Conservation (phyloP, 1,284 basidiomycete genomes). For the Fomitiporia mediterranea region DNA sequence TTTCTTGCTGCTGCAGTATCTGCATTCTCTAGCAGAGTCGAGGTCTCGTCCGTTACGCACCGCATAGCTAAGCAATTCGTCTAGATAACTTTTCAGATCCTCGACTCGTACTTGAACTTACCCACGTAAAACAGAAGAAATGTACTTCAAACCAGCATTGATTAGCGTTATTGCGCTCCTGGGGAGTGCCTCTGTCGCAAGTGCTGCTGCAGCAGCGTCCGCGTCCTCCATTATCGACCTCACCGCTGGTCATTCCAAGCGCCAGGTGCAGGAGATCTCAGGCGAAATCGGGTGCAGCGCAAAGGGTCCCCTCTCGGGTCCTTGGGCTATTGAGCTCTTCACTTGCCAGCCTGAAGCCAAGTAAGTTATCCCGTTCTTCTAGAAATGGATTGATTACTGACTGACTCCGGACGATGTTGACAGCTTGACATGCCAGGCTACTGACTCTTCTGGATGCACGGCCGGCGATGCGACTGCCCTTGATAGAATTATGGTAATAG, state of each 20-base stretch:
- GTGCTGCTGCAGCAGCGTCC: no score
- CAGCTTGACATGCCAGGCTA: slow-evolving; percentile 8
- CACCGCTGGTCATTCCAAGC: neutral
- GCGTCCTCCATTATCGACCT: neutral
- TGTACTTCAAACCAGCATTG: neutral
- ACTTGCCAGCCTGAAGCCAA: neutral
- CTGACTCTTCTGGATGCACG: slow-evolving; percentile 4
- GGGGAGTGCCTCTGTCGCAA: no score
- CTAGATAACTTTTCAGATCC: no score
- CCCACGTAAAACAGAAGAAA: neutral
- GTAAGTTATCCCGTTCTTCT: neutral
- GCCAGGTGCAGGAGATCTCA: slow-evolving; percentile 6
- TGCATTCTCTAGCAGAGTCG: neutral
- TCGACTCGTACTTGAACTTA: neutral
- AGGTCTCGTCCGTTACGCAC: neutral
- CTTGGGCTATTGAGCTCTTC: slow-evolving; percentile 12
- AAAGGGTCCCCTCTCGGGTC: slow-evolving; percentile 6
- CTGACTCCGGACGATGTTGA: neutral
- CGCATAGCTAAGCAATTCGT: no score
- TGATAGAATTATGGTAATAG: neutral
- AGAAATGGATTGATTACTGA: no score
- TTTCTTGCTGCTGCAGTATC: neutral
- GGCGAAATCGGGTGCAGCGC: neutral
- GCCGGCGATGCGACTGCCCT: neutral
- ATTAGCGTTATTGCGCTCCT: neutral